Evolutionary conservation across 2,329 filamentous ascomycete genomes (phyloP).

Genomic region (Aspergillus viridinutans): DNA sequence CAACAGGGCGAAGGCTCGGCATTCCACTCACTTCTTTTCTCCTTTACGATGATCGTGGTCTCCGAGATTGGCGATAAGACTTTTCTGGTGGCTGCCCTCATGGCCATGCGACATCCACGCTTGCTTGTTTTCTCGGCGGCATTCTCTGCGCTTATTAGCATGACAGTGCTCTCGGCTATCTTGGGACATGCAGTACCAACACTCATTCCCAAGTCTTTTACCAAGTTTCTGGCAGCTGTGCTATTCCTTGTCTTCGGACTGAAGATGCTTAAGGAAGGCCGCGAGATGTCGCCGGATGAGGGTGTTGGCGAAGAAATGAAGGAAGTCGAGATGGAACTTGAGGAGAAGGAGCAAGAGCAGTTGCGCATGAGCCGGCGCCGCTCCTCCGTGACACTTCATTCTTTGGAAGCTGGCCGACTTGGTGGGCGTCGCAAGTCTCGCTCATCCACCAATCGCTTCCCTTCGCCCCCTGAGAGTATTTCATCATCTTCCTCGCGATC

Average conservation of each 20-base stretch:
- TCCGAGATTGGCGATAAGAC: conserved; percentile 98
- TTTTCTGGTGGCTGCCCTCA: conserved; percentile 91
- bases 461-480: conserved; percentile 74
- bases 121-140: conserved; percentile 91
- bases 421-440: conserved; percentile 60
- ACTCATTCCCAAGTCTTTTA: conserved; percentile 84
- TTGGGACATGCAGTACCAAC: conserved; percentile 89
- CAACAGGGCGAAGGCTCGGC: conserved; percentile 61
- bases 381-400: conserved; percentile 68
- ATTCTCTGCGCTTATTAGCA: conserved; percentile 83
- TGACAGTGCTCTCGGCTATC: conserved; percentile 92
- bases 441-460: conserved; percentile 65
- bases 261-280: conserved; percentile 78
- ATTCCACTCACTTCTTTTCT: conserved; percentile 83
- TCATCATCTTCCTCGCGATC: conserved; percentile 69
- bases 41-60: conserved; percentile 94
- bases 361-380: conserved; percentile 62
- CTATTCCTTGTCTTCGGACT: conserved; percentile 88
- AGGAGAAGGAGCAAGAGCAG: conserved; percentile 82
- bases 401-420: conserved; percentile 73
- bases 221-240: conserved; percentile 76
- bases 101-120: conserved; percentile 98
- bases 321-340: conserved; percentile 89
- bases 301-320: conserved; percentile 97
- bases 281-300: conserved; percentile 83